Evolutionary conservation across 1,284 basidiomycete species (phyloP).

Genomic region (Heterobasidion annosum): DNA sequence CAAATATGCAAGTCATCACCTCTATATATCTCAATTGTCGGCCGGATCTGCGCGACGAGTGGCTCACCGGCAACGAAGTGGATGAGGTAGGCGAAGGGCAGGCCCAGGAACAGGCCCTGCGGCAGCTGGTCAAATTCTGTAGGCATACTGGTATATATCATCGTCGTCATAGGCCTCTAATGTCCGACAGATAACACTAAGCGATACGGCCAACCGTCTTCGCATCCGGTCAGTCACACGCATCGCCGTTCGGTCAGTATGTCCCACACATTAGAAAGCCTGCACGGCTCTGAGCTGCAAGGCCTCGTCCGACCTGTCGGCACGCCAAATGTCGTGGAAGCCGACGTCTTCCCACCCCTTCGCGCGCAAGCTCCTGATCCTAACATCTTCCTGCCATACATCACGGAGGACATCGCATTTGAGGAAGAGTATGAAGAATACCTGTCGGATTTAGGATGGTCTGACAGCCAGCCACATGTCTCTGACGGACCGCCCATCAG

Average conservation of each 20-base stretch:
- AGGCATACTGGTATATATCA: conserved; percentile 19
- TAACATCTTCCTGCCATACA: conserved; percentile 78
- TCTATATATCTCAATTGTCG: conserved; percentile 96
- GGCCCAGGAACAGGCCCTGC: conserved; percentile 95
- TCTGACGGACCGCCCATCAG: conserved; percentile 26
- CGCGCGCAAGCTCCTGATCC: conserved; percentile 78
- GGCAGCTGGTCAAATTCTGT: conserved; percentile 94
- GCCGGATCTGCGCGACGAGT: conserved; percentile 95
- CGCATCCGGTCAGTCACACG: conserved; percentile 41
- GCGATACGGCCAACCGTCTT: conserved; percentile 65
- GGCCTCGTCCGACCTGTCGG: conserved; percentile 66
- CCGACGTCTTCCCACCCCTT: conserved; percentile 75
- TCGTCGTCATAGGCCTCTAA: neutral
- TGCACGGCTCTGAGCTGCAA: conserved; percentile 68
- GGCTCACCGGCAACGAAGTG: conserved; percentile 90
- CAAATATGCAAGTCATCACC: conserved; percentile 99
- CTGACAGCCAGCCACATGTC: conserved; percentile 39
- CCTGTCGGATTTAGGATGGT: conserved; percentile 70
- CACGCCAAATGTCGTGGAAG: conserved; percentile 68
- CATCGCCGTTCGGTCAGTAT: conserved; percentile 74
- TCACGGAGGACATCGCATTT: conserved; percentile 78
- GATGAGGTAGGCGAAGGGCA: conserved; percentile 84
- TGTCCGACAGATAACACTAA: conserved; percentile 64
- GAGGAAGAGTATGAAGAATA: conserved; percentile 87
- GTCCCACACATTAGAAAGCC: conserved; percentile 68